Evolutionary conservation across 805 yeast species (phyloP).

Genomic region (Starmerella potacharoeniae): DNA sequence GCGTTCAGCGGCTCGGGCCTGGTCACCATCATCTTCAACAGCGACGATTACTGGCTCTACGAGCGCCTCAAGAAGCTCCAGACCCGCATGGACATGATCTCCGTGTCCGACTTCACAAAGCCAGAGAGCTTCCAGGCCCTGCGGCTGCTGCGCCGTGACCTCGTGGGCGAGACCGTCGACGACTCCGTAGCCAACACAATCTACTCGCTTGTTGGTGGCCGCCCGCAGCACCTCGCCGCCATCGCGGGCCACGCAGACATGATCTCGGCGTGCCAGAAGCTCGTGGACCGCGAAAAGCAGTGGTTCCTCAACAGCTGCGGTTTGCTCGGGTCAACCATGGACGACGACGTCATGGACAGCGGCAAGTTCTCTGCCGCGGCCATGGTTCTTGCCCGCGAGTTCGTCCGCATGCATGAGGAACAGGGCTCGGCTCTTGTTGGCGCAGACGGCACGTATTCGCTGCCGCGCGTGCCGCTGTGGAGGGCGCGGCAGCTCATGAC

Average conservation of each 20-base stretch:
- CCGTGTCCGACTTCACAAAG: conserved; percentile 49
- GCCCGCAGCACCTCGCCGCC: conserved; percentile 70
- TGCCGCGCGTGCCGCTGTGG: conserved; percentile 75
- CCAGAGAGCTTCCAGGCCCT: conserved; percentile 46
- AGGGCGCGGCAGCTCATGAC: conserved; percentile 78
- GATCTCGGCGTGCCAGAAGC: conserved; percentile 49
- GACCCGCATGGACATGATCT: conserved; percentile 61
- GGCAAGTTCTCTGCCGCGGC: conserved; percentile 69
- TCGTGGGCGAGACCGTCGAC: conserved; percentile 32
- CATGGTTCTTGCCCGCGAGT: conserved; percentile 56
- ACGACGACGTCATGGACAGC: conserved; percentile 77
- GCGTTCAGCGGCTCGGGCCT: conserved; percentile 61
- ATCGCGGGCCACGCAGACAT: conserved; percentile 33
- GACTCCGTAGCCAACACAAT: conserved; percentile 40
- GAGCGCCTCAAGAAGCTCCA: conserved; percentile 62
- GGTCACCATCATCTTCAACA: conserved; percentile 58
- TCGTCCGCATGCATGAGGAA: conserved; percentile 54
- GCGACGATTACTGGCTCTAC: conserved; percentile 81
- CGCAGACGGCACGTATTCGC: conserved; percentile 20
- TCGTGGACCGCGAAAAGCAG: conserved; percentile 70
- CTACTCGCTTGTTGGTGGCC: conserved; percentile 65
- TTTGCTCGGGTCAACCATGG: conserved; percentile 64
- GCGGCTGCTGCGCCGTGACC: conserved; percentile 34
- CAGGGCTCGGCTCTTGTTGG: conserved; percentile 9
- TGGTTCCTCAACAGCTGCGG: conserved; percentile 83